Evolutionary conservation across 2,329 filamentous ascomycete genomes (phyloP).

Genomic region (Apiospora kogelbergensis): DNA sequence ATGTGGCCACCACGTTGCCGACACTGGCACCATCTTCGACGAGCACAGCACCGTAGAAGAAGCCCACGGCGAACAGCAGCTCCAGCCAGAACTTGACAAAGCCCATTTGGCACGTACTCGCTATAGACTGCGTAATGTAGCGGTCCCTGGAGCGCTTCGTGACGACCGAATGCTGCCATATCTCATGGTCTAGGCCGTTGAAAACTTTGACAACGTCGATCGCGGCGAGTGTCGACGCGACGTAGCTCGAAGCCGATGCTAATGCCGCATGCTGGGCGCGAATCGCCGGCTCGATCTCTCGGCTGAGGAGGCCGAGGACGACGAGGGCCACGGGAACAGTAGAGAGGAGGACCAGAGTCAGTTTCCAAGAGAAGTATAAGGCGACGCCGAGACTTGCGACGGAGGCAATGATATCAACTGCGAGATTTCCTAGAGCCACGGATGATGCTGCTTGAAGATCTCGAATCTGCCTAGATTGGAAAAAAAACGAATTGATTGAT

Average conservation of each 20-base stretch:
- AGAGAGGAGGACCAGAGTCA: slow-evolving; percentile 77
- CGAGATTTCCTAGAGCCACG: slow-evolving; percentile 71
- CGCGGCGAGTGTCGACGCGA: slow-evolving; percentile 66
- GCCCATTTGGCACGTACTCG: slow-evolving; percentile 71
- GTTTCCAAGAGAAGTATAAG: slow-evolving; percentile 77
- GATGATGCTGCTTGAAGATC: slow-evolving; percentile 82
- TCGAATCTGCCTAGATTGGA: slow-evolving; percentile 65
- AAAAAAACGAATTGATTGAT: slow-evolving; percentile 19
- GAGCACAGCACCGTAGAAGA: slow-evolving; percentile 80
- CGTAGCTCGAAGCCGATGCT: slow-evolving; percentile 68
- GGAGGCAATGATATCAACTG: slow-evolving; percentile 64
- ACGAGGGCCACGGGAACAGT: slow-evolving; percentile 68
- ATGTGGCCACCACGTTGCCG: slow-evolving; percentile 76
- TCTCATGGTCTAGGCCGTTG: slow-evolving; percentile 72
- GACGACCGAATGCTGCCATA: slow-evolving; percentile 60
- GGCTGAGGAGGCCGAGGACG: slow-evolving; percentile 59
- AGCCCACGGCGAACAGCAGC: slow-evolving; percentile 81
- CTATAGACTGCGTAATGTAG: slow-evolving; percentile 68
- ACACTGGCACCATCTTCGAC: slow-evolving; percentile 61
- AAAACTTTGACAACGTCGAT: slow-evolving; percentile 88
- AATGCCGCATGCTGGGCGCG: slow-evolving; percentile 67
- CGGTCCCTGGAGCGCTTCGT: slow-evolving; percentile 58
- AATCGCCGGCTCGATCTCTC: slow-evolving; percentile 64
- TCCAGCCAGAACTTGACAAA: slow-evolving; percentile 73
- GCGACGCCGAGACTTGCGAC: slow-evolving; percentile 69